Evolutionary conservation across 1,284 basidiomycete genomes (phyloP).

Genomic region (Puccinia coronata): DNA sequence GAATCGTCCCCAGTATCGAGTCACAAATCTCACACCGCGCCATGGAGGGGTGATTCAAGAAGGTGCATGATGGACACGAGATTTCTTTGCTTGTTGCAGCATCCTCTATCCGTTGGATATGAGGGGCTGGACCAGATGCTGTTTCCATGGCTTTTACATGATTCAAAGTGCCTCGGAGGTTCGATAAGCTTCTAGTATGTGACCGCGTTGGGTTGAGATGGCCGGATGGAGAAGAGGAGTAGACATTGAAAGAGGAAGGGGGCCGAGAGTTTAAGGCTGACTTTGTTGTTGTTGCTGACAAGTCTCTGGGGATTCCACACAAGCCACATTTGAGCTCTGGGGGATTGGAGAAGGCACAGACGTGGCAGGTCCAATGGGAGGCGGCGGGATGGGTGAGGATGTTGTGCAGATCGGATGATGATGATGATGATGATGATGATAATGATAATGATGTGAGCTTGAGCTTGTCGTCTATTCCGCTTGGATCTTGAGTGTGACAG

Average conservation of each 20-base stretch:
- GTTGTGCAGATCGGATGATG: neutral
- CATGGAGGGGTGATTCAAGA: constrained; percentile 80
- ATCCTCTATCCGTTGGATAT: neutral
- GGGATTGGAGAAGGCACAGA: constrained; percentile 49
- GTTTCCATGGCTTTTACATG: constrained; percentile 44
- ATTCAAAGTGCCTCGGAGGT: constrained; percentile 2
- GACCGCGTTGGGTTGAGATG: neutral
- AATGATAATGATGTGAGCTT: constrained; percentile 51
- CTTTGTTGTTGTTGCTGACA: too few species aligned
- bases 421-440: neutral
- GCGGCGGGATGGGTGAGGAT: constrained; percentile 27
- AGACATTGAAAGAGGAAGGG: too few species aligned
- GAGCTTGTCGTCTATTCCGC: constrained; percentile 21
- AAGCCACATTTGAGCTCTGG: constrained; percentile 28
- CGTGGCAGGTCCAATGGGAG: too few species aligned
- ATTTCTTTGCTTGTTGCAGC: constrained; percentile 56
- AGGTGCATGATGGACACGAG: constrained; percentile 84
- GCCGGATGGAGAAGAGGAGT: too few species aligned
- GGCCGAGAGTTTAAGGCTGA: too few species aligned
- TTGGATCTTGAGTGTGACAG: constrained; percentile 52
- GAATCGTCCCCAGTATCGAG: constrained; percentile 65
- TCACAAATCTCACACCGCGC: constrained; percentile 81
- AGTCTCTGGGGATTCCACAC: constrained; percentile 38
- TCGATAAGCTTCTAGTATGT: constrained; percentile 3
- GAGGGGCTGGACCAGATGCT: neutral